Conservation (phyloP, 805 yeast genomes). For the Blastobotrys americana region DNA sequence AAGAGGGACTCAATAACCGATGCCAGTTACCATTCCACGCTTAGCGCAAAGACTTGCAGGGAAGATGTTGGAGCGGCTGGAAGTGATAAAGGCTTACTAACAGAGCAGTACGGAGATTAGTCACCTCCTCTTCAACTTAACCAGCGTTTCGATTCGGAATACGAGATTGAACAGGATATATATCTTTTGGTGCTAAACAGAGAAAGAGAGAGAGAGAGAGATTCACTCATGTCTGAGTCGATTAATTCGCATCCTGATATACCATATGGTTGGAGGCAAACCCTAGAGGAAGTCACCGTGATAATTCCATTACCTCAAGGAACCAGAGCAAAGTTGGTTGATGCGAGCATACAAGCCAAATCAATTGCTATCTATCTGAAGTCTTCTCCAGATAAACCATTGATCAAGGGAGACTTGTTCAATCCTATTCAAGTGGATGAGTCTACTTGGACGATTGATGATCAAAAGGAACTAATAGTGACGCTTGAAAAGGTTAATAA, state of each 20-base stretch:
- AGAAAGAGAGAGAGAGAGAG: no score
- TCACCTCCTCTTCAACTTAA: no score
- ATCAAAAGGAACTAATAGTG: slow-evolving; percentile 31
- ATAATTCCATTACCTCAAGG: slow-evolving; percentile 27
- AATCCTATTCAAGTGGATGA: slow-evolving; percentile 30
- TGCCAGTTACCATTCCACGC: no score
- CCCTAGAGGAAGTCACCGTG: slow-evolving; percentile 38
- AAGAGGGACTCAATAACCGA: no score
- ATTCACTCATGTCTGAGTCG: background rate
- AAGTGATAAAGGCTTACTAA: background rate
- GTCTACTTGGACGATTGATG: slow-evolving; percentile 38
- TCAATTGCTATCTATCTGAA: slow-evolving; percentile 24
- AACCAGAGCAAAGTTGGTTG: slow-evolving; percentile 32
- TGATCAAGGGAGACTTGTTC: slow-evolving; percentile 33
- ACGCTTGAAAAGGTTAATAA: slow-evolving; percentile 33
- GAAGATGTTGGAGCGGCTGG: no score
- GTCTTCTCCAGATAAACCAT: slow-evolving; percentile 13
- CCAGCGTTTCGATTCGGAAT: no score
- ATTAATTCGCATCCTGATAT: background rate
- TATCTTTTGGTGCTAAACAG: no score
- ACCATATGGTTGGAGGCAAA: slow-evolving; percentile 35
- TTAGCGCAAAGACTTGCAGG: no score
- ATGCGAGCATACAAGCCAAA: slow-evolving; percentile 24
- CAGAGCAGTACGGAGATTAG: background rate
- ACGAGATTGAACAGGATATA: no score